Conservation (phyloP, 176 grass and related monocot species). For the Juncus inflexus region DNA sequence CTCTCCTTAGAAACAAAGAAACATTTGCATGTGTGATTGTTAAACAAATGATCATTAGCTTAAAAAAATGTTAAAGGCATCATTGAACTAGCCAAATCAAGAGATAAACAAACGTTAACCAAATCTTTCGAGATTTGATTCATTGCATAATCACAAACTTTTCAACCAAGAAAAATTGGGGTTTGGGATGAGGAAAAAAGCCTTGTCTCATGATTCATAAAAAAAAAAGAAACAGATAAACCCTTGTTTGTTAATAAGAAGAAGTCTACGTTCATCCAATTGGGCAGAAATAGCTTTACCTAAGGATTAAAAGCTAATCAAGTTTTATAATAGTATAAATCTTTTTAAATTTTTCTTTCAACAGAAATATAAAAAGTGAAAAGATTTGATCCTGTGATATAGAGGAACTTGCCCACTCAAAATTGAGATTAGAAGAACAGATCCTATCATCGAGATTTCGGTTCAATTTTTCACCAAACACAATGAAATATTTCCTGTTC, state of each 20-base stretch:
- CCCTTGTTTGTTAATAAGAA: too few relatives aligned
- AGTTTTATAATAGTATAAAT: too few relatives aligned
- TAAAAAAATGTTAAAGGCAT: slow-evolving; percentile 20
- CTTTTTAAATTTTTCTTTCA: too few relatives aligned
- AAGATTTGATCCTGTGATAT: too few relatives aligned
- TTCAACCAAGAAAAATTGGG: slow-evolving; percentile 27
- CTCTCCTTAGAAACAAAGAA: slow-evolving; percentile 38
- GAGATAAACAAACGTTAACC: not conserved
- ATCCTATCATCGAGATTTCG: too few relatives aligned
- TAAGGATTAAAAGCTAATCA: slow-evolving; percentile 3
- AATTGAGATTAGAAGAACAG: too few relatives aligned
- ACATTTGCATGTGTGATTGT: slow-evolving; percentile 36
- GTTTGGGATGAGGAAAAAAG: slow-evolving; percentile 12
- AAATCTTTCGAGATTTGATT: not conserved
- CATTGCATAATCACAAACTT: slow-evolving; percentile 32
- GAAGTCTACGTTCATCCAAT: slow-evolving; percentile 17
- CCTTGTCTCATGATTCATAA: slow-evolving; percentile 9
- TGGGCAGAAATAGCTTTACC: slow-evolving; percentile 11
- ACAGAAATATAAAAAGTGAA: too few relatives aligned
- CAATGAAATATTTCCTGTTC: too few relatives aligned
- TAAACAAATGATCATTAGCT: too few relatives aligned
- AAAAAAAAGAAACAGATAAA: too few relatives aligned
- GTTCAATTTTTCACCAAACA: too few relatives aligned
- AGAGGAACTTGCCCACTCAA: too few relatives aligned
- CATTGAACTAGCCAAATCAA: slow-evolving; percentile 19